phyloP scores from a whole-genome alignment of 352 stramenopile genomes.

The Achlya hypogyna region DNA sequence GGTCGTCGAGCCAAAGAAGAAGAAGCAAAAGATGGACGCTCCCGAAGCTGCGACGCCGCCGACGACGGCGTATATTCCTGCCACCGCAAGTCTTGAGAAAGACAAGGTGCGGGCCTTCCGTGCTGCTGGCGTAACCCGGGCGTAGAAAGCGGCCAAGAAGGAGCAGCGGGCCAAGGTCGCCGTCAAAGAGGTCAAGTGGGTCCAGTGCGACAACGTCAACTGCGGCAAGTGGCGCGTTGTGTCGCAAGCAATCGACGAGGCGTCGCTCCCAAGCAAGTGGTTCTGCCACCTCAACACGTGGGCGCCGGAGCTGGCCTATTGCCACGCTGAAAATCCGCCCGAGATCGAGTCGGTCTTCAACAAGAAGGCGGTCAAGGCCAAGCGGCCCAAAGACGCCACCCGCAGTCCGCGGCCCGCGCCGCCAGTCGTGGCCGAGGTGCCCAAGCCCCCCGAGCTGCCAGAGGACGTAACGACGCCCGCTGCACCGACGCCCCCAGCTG shows the following conservation, averaged over 20 bases:
- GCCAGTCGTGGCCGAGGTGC: background rate
- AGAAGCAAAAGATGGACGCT: conserved; percentile 61
- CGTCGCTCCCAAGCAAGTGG: conserved; percentile 85
- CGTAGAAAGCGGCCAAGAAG: conserved; percentile 7
- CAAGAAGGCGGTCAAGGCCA: conserved; percentile 43
- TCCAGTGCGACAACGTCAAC: conserved; percentile 90
- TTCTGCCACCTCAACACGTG: conserved; percentile 78
- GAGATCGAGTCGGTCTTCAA: conserved; percentile 70
- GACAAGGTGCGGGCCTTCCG: background rate
- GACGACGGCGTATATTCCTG: no score
- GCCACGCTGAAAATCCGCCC: conserved; percentile 49
- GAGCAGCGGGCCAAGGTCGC: background rate
- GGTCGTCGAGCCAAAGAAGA: conserved; percentile 58
- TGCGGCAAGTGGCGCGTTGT: conserved; percentile 95
- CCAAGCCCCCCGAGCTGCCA: background rate
- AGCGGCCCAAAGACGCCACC: conserved; percentile 21
- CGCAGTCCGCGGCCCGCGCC: background rate
- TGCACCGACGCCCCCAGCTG: background rate
- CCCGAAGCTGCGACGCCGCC: background rate
- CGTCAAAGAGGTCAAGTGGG: conserved; percentile 81
- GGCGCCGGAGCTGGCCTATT: conserved; percentile 59
- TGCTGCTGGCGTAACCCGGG: background rate
- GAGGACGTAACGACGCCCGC: background rate
- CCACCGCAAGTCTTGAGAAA: background rate
- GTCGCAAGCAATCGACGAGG: conserved; percentile 82